phyloP scores from a whole-genome alignment of 306 rosid species.

The Rosa chinensis region DNA sequence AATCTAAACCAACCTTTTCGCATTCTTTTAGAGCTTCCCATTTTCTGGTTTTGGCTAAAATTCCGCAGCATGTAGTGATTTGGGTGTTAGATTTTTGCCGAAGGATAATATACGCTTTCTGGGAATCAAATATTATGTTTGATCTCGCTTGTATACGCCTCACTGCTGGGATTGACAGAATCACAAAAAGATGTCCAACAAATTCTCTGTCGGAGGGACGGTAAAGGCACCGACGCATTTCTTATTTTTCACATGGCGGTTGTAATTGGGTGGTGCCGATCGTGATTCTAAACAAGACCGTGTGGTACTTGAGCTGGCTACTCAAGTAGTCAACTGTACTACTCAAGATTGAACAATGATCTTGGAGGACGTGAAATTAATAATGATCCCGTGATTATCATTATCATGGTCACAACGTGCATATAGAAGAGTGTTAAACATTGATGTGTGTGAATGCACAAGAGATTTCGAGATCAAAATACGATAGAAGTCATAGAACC shows the following conservation, averaged over 20 bases:
- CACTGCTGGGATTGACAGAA: neutral
- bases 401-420: too few species aligned
- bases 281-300: neutral
- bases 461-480: too few species aligned
- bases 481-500: too few species aligned
- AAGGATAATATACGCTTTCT: conserved; percentile 4
- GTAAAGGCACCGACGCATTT: neutral
- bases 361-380: too few species aligned
- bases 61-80: conserved; percentile 9
- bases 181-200: neutral
- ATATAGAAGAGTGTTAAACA: too few species aligned
- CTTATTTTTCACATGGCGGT: neutral
- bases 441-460: too few species aligned
- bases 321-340: neutral
- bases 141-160: neutral
- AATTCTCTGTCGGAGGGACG: neutral
- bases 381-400: too few species aligned
- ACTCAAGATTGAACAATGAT: neutral
- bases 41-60: conserved; percentile 31
- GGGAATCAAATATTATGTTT: neutral
- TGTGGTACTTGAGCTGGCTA: neutral
- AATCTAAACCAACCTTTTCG: neutral
- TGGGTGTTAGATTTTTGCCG: neutral
- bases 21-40: conserved; percentile 23
- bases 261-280: neutral